Evolutionary conservation across 306 rosid genomes (phyloP).

Genomic region (Corylus heterophylla): DNA sequence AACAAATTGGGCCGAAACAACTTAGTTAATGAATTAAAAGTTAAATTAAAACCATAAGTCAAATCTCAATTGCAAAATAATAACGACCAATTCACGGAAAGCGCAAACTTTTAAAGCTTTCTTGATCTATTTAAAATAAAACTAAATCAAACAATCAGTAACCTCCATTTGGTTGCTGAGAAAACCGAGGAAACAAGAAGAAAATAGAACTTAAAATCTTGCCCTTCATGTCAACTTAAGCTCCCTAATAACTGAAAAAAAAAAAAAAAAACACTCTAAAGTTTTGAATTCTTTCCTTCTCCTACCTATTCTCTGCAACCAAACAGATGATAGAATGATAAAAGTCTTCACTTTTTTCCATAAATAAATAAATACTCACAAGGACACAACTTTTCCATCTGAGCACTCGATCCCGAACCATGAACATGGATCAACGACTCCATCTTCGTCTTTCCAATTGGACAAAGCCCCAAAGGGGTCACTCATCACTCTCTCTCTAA

Average conservation of each 20-base stretch:
- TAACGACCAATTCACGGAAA: neutral
- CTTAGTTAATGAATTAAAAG: neutral
- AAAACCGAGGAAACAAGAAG: neutral
- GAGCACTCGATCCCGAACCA: slow-evolving; percentile 92
- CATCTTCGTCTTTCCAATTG: slow-evolving; percentile 66
- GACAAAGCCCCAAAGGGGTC: slow-evolving; percentile 82
- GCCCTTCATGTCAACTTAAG: neutral
- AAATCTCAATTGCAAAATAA: neutral
- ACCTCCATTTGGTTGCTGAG: neutral
- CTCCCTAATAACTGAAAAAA: neutral
- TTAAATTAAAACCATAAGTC: too few species aligned
- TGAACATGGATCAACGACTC: slow-evolving; percentile 56
- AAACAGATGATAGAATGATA: neutral
- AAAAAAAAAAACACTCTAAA: neutral
- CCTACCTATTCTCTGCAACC: slow-evolving; percentile 19
- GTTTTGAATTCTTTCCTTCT: neutral
- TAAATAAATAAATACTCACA: slow-evolving; percentile 58
- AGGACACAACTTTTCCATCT: slow-evolving; percentile 60
- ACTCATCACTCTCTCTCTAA: slow-evolving; percentile 57
- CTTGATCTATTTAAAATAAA: neutral
- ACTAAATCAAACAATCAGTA: neutral
- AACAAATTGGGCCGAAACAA: too few species aligned
- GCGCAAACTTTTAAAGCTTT: neutral
- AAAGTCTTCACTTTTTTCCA: slow-evolving; percentile 1
- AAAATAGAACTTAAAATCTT: neutral